These are phyloP conservation scores for Talaromyces sp. DNA, from an alignment of 2,329 filamentous ascomycete genomes.

Conservation along the genomic window DNA sequence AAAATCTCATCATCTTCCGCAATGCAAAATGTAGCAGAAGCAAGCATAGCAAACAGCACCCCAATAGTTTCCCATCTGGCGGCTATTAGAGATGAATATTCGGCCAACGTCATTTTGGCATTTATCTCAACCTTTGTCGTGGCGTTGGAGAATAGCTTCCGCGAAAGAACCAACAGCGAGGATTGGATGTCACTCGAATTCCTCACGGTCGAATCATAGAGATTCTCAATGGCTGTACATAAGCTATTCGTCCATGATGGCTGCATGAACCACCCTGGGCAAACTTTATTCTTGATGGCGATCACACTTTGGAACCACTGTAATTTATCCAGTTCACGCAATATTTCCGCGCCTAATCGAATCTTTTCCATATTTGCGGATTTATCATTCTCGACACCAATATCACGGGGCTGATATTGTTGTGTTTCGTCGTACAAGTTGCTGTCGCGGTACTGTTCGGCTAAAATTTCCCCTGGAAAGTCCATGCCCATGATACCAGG, in stretches of 20 bases:
- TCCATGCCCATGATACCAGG: background rate
- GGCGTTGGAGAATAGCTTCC: background rate
- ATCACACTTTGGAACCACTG: background rate
- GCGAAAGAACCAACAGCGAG: background rate
- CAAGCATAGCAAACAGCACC: slow-evolving; percentile 11
- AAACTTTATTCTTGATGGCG: background rate
- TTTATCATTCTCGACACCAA: too few species aligned
- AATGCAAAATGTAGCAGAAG: background rate
- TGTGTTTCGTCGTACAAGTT: background rate
- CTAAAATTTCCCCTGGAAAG: background rate
- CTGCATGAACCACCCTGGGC: background rate
- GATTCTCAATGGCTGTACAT: background rate
- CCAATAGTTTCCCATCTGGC: slow-evolving; percentile 14
- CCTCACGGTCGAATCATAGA: background rate
- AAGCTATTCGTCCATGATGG: background rate
- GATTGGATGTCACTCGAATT: background rate
- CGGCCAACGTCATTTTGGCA: background rate
- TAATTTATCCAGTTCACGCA: background rate
- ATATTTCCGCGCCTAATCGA: background rate
- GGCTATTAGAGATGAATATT: slow-evolving; percentile 7
- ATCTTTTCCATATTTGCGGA: background rate
- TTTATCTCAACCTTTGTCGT: background rate
- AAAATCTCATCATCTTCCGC: slow-evolving; percentile 5
- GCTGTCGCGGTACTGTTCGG: background rate
- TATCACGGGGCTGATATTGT: background rate